phyloP scores from a whole-genome alignment of 768 basidiomycete species.

The Scleroderma bovista region DNA sequence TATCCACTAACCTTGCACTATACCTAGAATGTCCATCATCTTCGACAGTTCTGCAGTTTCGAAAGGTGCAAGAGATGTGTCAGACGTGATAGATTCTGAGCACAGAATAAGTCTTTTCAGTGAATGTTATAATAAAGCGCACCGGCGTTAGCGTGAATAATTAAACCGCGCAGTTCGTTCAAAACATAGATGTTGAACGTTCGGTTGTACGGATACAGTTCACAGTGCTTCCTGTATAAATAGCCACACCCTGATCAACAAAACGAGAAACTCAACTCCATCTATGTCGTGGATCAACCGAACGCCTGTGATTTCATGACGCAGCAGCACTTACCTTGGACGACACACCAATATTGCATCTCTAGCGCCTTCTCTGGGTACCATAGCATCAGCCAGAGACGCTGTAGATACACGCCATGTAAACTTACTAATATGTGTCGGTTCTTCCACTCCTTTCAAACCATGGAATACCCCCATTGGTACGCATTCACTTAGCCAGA shows the following conservation, averaged over 20 bases:
- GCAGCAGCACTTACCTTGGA: not conserved
- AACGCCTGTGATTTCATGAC: not conserved
- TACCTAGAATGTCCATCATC: slow-evolving; percentile 7
- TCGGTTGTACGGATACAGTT: not conserved
- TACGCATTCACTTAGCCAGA: not conserved
- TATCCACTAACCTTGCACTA: not conserved
- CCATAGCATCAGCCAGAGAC: not conserved
- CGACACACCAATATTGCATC: not conserved
- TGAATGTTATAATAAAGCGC: not conserved
- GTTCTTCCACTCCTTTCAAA: not conserved
- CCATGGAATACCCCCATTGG: not conserved
- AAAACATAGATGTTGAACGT: not conserved
- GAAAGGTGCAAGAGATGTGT: slow-evolving; percentile 13
- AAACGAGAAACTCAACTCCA: not conserved
- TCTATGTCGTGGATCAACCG: not conserved
- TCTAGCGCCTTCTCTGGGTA: not conserved
- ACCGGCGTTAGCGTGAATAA: not conserved
- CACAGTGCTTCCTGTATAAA: not conserved
- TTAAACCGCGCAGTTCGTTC: not conserved
- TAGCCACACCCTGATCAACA: not conserved
- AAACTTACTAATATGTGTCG: not conserved
- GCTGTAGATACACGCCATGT: not conserved
- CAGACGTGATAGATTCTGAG: slow-evolving; percentile 11
- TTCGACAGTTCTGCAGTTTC: slow-evolving; percentile 8
- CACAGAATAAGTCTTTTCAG: not conserved